Evolutionary conservation across 148 eudicot genomes (phyloP), one percentile per base, ranked within the genome.

Genomic region (Diospyros kaki): DNA sequence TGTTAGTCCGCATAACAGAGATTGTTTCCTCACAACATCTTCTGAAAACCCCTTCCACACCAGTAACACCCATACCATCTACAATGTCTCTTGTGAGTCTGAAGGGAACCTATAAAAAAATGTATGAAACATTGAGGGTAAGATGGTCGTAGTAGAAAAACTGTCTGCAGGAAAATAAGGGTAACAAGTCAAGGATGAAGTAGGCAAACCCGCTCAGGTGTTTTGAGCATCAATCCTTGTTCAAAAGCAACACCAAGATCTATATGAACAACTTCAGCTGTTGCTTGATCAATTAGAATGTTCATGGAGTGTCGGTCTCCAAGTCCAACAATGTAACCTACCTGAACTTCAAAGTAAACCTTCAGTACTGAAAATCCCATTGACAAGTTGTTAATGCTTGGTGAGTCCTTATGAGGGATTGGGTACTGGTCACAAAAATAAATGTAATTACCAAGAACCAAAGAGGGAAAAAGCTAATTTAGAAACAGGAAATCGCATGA

Each of bases 161-260:
- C 62, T 4, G 17, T 43, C 70, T 15, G n/a, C 68, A 39, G 9
- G 12, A 17, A 5, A 63, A 42, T 40, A 6, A 46, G 17, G 28
- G 66, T 45, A 58, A 64, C 10, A 48, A 61, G 18, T 66, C 51
- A 70, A 15, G 40, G 50, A 72, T 40, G 70, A 40, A 72, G 61
- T 77, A 59, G 71, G 78, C 87, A 72, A 69, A 95, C 98, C 87
- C 96, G 87, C 80, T 95, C 98, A 61, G 97, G 98, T 71, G 98
- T 95, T 86, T 95, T 95, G 43, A 95, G 94, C 98, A 95, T 95
- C 86, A 95, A 79, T 56, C 98, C 98, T 79, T 95, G 98, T 80
- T 95, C 98, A 84, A 95, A 92, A 75, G 98, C 98, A 75, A 94
- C 98, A 73, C 98, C 98, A 58, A 95, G 94, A 81, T 95, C 98